Percentiles rank a stretch among this genome's conserved stretches.
phyloP scores from a whole-genome alignment of 345 rosid species.

The Microthlaspi erraticum region DNA sequence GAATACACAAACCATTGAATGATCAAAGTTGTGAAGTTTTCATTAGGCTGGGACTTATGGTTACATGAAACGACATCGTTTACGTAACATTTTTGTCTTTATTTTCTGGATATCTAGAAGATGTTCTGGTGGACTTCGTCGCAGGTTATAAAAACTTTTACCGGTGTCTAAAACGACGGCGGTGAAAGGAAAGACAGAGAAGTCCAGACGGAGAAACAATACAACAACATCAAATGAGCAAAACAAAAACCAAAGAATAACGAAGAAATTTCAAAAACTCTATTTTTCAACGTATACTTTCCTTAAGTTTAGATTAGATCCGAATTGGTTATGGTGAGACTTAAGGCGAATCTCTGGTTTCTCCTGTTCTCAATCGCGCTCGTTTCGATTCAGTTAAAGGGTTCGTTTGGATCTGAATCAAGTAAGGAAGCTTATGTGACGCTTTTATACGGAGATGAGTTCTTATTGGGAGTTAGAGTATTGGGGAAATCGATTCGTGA shows the following conservation, averaged over 20 bases:
- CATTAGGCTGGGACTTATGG: too few relatives aligned
- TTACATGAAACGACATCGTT: neutral
- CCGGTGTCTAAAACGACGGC: constrained; percentile 42
- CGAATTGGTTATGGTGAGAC: constrained; percentile 31
- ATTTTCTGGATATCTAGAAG: neutral
- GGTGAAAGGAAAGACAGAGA: constrained; percentile 23
- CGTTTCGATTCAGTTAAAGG: constrained; percentile 43
- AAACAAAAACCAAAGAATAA: neutral
- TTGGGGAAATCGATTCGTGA: constrained; percentile 92
- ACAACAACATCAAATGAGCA: neutral
- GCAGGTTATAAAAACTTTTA: constrained; percentile 5
- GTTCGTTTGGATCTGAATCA: constrained; percentile 51
- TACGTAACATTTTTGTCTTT: neutral
- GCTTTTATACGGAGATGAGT: constrained; percentile 91
- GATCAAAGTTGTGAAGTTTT: constrained; percentile 23
- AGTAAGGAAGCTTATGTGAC: constrained; percentile 76
- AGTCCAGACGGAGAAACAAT: constrained; percentile 11
- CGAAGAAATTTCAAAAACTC: constrained; percentile 28
- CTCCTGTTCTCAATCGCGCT: constrained; percentile 42
- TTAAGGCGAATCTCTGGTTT: constrained; percentile 39
- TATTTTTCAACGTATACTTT: constrained; percentile 36
- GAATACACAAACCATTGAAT: neutral
- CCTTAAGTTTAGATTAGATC: constrained; percentile 43
- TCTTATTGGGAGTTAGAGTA: constrained; percentile 92
- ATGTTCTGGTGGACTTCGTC: constrained; percentile 18